Conservation (phyloP, 2,329 filamentous ascomycete species). For the Incumbomyces lentus region DNA sequence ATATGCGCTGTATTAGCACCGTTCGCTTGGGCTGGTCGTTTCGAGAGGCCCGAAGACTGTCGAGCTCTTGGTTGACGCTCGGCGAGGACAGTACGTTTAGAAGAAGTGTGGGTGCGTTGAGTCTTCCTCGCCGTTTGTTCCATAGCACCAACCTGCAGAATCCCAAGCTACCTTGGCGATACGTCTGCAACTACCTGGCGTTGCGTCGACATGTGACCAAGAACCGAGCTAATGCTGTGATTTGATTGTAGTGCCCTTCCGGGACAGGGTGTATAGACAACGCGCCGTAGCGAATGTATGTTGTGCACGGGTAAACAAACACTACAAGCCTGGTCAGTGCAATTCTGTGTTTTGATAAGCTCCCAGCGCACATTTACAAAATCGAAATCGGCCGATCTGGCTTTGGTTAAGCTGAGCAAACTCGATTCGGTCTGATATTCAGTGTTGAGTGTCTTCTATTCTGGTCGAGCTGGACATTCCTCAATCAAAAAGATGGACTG, state of each 20-base stretch:
- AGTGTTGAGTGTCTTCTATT: neutral
- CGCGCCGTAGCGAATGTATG: neutral
- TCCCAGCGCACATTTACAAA: neutral
- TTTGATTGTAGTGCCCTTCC: neutral
- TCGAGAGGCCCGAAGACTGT: constrained; percentile 7
- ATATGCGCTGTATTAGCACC: constrained; percentile 10
- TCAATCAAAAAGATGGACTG: constrained; percentile 5
- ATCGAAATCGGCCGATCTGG: no score
- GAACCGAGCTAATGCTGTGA: neutral
- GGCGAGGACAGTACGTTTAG: constrained; percentile 14
- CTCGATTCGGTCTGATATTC: neutral
- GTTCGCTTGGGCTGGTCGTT: constrained; percentile 2
- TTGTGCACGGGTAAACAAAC: neutral
- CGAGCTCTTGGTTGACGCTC: constrained; percentile 17
- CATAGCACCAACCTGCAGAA: neutral
- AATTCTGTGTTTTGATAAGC: neutral
- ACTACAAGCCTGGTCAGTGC: constrained; percentile 2
- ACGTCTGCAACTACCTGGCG: neutral
- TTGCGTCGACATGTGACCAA: constrained; percentile 2
- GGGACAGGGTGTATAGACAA: neutral
- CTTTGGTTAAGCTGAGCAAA: no score
- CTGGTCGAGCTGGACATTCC: constrained; percentile 1
- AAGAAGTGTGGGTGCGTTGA: constrained; percentile 1
- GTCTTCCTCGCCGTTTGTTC: constrained; percentile 2
- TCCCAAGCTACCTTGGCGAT: neutral